These are phyloP conservation scores for Aphanomyces invadans DNA, from an alignment of 352 stramenopile genomes.

Conservation along the genomic window DNA sequence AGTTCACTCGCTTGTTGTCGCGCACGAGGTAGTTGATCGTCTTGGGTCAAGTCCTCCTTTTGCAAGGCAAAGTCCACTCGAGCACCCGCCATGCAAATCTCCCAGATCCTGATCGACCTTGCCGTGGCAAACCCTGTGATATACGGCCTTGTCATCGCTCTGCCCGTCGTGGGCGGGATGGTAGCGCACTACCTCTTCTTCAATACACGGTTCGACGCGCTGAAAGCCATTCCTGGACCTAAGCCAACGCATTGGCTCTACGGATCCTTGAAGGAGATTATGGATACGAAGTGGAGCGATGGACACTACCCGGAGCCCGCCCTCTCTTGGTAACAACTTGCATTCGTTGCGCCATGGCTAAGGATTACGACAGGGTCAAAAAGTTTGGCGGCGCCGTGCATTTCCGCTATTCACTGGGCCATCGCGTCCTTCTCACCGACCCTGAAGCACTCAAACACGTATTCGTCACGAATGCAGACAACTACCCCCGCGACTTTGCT, in stretches of 20 bases:
- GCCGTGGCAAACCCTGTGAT: too few species aligned
- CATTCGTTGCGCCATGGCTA: background rate
- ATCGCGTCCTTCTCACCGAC: conserved; percentile 15
- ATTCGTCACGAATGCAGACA: conserved; percentile 8
- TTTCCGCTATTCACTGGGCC: background rate
- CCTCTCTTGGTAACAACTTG: background rate
- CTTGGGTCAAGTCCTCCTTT: too few species aligned
- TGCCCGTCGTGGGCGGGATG: too few species aligned
- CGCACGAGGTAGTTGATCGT: too few species aligned
- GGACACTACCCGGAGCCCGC: conserved; percentile 20
- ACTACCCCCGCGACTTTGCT: background rate
- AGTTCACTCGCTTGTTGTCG: too few species aligned
- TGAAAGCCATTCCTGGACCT: conserved; percentile 5
- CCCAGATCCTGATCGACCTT: too few species aligned
- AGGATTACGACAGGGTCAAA: background rate
- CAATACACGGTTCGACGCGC: too few species aligned
- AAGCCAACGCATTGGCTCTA: background rate
- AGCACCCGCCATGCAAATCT: too few species aligned
- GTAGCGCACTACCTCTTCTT: too few species aligned
- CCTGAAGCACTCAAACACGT: conserved; percentile 22
- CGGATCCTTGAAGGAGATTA: conserved; percentile 16
- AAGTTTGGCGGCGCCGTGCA: conserved; percentile 16
- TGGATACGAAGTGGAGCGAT: conserved; percentile 19
- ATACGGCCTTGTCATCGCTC: too few species aligned
- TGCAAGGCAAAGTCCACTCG: too few species aligned